phyloP scores from a whole-genome alignment of 345 rosid genomes.

The Boechera stricta region DNA sequence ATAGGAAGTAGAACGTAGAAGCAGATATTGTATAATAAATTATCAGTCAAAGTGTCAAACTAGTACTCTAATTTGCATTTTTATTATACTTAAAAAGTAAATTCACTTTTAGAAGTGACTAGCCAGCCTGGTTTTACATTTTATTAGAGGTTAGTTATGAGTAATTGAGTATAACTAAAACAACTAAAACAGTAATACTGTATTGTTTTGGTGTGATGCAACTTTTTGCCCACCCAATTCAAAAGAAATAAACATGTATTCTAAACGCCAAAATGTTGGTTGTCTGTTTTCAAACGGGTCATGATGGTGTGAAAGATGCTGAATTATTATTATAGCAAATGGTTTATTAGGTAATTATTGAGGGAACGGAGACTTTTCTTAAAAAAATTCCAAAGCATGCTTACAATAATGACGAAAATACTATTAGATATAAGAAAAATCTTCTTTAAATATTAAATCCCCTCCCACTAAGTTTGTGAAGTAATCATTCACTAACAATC shows the following conservation, averaged over 20 bases:
- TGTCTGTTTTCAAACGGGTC: background rate
- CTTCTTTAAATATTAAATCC: too few relatives aligned
- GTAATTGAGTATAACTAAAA: background rate
- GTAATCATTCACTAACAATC: too few relatives aligned
- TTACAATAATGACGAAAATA: too few relatives aligned
- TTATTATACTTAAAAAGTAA: too few relatives aligned
- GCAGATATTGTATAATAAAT: too few relatives aligned
- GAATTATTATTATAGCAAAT: conserved; percentile 8
- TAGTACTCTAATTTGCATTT: too few relatives aligned
- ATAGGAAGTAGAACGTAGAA: too few relatives aligned
- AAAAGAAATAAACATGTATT: background rate
- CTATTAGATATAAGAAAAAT: too few relatives aligned
- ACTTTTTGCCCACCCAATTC: background rate
- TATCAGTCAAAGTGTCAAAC: too few relatives aligned
- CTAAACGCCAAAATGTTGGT: background rate
- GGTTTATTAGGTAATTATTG: background rate
- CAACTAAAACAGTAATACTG: too few relatives aligned
- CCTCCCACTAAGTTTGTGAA: background rate
- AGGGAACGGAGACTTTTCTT: background rate
- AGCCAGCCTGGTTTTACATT: background rate
- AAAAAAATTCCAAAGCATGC: too few relatives aligned
- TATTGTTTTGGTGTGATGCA: background rate
- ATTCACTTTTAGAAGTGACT: too few relatives aligned
- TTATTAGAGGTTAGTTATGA: background rate
- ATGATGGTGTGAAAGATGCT: conserved; percentile 29